Percentiles rank a stretch among this genome's conserved stretches.
phyloP scores from a whole-genome alignment of 345 rosid species.

The Moringa oleifera region DNA sequence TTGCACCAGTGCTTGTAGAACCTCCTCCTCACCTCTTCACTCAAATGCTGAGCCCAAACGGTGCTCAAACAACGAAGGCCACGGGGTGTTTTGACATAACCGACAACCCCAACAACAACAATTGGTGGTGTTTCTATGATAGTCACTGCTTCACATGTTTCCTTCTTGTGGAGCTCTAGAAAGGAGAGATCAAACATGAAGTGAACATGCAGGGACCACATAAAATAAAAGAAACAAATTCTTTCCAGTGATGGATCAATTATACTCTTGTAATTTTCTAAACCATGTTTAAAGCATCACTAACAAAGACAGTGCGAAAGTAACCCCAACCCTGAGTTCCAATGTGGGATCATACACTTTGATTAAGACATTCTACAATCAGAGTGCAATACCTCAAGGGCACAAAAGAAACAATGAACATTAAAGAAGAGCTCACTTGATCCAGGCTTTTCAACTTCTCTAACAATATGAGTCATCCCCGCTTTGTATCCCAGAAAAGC shows the following conservation, averaged over 20 bases:
- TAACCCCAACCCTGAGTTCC: too few relatives aligned
- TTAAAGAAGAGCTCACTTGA: conserved; percentile 45
- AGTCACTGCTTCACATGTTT: conserved; percentile 89
- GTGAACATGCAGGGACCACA: neutral
- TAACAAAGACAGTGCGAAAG: neutral
- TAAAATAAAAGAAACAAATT: neutral
- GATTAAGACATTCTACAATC: neutral
- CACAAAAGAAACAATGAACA: neutral
- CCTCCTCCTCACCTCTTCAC: conserved; percentile 80
- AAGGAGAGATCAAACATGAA: neutral
- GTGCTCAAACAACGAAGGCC: conserved; percentile 76
- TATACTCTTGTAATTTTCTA: too few relatives aligned
- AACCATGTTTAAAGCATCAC: too few relatives aligned
- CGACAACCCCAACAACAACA: conserved; percentile 87
- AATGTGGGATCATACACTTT: too few relatives aligned
- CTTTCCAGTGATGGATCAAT: too few relatives aligned
- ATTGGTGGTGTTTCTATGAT: conserved; percentile 87
- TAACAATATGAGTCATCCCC: conserved; percentile 94
- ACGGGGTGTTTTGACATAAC: conserved; percentile 75
- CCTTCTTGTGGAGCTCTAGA: conserved; percentile 89
- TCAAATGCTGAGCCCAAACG: conserved; percentile 91
- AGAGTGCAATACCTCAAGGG: neutral
- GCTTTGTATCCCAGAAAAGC: conserved; percentile 92
- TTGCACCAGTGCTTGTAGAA: conserved; percentile 88
- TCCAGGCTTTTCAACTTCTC: conserved; percentile 95